Evolutionary conservation across 75 land plant genomes (phyloP), one percentile per base, ranked within the genome.

Genomic region (Chamaecyparis obtusa): DNA sequence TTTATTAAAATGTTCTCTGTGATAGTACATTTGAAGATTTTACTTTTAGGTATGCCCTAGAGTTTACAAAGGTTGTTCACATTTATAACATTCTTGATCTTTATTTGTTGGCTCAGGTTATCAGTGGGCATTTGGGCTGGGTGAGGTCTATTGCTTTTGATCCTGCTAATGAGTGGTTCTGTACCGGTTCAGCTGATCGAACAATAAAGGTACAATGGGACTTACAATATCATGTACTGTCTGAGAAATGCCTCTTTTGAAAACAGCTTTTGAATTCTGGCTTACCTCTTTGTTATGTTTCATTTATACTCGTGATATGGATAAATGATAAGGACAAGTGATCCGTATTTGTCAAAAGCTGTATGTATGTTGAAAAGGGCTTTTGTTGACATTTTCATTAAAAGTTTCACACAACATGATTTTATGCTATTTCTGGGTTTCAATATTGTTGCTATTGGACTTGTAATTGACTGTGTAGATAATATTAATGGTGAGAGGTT

Each of bases 61-160:
- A 60, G 27, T 21, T 64, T 64, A 27, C 69, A 64, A 64, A 64
- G n/a, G n/a, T 64, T 64, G 69, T 21, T 64, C 69, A 64, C 30
- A 6, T 64, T 8, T 64, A 64, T 24, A 64, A 27, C 69, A 64
- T 64, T 51, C 0, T 24, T 64, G 69, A 8, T 64, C 27, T 74
- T 11, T 33, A 36, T 74, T 74, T 74, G 33, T 74, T 74, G 76
- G 76, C 16, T 74, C 88, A 98, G 99, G 99, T 98, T 64, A 97
- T 98, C 33, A 97, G 99, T 91, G 99, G 98, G 36, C 99, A 98
- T 92, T 90, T 98, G 88, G 99, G 99, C 67, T 98, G 99, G 99
- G 99, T 98, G 86, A 93, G 99, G 85, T 97, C 99, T 36, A 84
- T 98, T 87, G 99, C 99, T 57, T 95, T 98, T 89, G 99, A 98